Percentiles rank a stretch among this genome's conserved stretches.
Evolutionary conservation across 352 stramenopile species (phyloP).

Genomic region (Phytophthora parvispora): DNA sequence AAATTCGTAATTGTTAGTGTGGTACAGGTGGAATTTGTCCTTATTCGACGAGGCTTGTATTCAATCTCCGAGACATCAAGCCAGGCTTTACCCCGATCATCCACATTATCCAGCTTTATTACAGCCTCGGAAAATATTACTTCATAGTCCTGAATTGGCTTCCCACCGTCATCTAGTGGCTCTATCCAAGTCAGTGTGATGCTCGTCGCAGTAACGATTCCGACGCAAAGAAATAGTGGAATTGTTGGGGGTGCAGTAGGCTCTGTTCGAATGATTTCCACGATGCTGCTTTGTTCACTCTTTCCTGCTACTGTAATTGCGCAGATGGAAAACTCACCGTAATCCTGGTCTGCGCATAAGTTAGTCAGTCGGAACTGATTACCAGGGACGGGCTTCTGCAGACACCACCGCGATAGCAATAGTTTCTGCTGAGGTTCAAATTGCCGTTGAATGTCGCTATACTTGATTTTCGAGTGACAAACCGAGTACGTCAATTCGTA

Average conservation of each 20-base stretch:
- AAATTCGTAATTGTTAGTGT: conserved; percentile 56
- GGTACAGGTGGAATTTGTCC: conserved; percentile 50
- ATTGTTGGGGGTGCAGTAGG: conserved; percentile 45
- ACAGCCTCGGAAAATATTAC: conserved; percentile 70
- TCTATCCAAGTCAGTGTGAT: conserved; percentile 75
- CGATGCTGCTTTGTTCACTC: conserved; percentile 56
- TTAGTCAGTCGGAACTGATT: conserved; percentile 54
- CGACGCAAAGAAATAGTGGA: conserved; percentile 59
- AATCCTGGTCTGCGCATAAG: conserved; percentile 58
- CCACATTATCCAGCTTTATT: conserved; percentile 39
- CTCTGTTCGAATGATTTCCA: conserved; percentile 44
- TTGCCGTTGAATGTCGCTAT: conserved; percentile 11
- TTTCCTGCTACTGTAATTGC: conserved; percentile 70
- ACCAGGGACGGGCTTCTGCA: conserved; percentile 48
- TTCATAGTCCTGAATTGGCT: conserved; percentile 73
- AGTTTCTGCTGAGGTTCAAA: conserved; percentile 36
- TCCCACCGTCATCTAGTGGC: conserved; percentile 68
- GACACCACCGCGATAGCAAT: conserved; percentile 65
- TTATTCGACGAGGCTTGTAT: conserved; percentile 63
- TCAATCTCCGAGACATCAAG: conserved; percentile 68
- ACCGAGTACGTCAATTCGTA: conserved; percentile 68
- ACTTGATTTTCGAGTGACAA: conserved; percentile 20
- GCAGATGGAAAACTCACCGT: conserved; percentile 52
- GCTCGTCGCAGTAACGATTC: conserved; percentile 64
- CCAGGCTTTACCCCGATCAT: conserved; percentile 54